Percentiles rank a stretch among this genome's conserved stretches.
phyloP scores from a whole-genome alignment of 2,329 filamentous ascomycete genomes.

The Meredithiella fracta region DNA sequence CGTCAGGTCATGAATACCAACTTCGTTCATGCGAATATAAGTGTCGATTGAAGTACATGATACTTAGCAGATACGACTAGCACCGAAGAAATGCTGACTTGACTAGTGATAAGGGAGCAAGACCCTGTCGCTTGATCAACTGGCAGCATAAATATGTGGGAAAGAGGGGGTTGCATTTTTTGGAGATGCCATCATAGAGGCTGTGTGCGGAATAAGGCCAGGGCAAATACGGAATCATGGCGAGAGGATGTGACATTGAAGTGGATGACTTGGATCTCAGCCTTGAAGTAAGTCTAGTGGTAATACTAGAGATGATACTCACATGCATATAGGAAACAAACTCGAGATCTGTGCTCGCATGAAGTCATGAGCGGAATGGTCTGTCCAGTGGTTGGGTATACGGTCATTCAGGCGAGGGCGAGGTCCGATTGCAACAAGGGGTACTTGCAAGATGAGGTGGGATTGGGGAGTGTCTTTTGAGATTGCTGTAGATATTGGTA shows the following conservation, averaged over 20 bases:
- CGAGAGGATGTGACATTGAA: neutral
- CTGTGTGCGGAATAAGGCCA: constrained; percentile 1
- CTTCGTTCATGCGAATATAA: neutral
- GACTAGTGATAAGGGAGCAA: too few species aligned
- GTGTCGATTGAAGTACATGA: neutral
- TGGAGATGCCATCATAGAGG: neutral
- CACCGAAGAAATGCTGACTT: neutral
- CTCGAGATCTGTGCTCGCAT: neutral
- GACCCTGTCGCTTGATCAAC: too few species aligned
- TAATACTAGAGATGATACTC: neutral
- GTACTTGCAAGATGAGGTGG: neutral
- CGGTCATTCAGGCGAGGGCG: neutral
- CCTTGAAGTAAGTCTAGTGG: neutral
- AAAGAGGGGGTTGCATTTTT: neutral
- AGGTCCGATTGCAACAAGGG: neutral
- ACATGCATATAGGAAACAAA: neutral
- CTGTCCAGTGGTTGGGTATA: neutral
- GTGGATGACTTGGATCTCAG: neutral
- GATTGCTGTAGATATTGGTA: neutral
- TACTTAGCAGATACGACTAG: neutral
- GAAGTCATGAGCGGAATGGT: neutral
- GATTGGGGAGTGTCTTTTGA: neutral
- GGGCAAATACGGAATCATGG: neutral
- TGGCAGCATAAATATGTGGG: neutral
- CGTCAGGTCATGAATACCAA: neutral